Percentiles rank a stretch among this genome's conserved stretches.
phyloP scores from a whole-genome alignment of 768 basidiomycete species.

The Lentinula sp. region DNA sequence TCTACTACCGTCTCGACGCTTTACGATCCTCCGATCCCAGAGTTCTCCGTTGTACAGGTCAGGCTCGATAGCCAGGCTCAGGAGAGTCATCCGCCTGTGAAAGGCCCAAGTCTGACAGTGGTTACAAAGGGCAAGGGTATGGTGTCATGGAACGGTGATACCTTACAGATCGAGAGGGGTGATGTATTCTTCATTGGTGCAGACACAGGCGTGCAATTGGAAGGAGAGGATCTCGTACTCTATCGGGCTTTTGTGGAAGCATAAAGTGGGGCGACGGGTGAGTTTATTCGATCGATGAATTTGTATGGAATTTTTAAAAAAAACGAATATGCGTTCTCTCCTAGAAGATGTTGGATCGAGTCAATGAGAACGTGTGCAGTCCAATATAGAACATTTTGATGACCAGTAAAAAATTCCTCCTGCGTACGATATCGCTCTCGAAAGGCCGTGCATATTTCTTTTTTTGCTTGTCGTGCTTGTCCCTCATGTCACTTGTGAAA shows the following conservation, averaged over 20 bases:
- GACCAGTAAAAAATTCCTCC: not conserved
- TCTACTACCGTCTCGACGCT: slow-evolving; percentile 32
- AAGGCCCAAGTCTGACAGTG: slow-evolving; percentile 83
- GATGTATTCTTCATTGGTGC: slow-evolving; percentile 84
- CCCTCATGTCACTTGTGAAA: not conserved
- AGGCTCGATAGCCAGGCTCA: slow-evolving; percentile 35
- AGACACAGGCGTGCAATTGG: slow-evolving; percentile 47
- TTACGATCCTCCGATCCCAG: slow-evolving; percentile 90
- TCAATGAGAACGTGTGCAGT: not conserved
- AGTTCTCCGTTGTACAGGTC: slow-evolving; percentile 81
- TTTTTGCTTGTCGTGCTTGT: not conserved
- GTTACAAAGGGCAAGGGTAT: slow-evolving; percentile 63
- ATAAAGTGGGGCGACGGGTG: not conserved
- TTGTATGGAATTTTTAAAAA: not conserved
- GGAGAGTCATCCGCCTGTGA: slow-evolving; percentile 56
- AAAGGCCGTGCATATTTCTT: not conserved
- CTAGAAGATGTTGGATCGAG: not conserved
- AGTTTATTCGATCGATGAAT: not conserved
- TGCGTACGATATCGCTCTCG: not conserved
- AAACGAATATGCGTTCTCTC: not conserved
- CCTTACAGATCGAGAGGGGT: slow-evolving; percentile 47
- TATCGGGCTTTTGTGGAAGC: slow-evolving; percentile 69
- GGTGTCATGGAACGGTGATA: slow-evolving; percentile 39
- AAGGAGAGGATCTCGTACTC: slow-evolving; percentile 37
- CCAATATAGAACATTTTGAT: not conserved